Conservation (phyloP, 2,329 filamentous ascomycete genomes). For the Chaetomium sp. region DNA sequence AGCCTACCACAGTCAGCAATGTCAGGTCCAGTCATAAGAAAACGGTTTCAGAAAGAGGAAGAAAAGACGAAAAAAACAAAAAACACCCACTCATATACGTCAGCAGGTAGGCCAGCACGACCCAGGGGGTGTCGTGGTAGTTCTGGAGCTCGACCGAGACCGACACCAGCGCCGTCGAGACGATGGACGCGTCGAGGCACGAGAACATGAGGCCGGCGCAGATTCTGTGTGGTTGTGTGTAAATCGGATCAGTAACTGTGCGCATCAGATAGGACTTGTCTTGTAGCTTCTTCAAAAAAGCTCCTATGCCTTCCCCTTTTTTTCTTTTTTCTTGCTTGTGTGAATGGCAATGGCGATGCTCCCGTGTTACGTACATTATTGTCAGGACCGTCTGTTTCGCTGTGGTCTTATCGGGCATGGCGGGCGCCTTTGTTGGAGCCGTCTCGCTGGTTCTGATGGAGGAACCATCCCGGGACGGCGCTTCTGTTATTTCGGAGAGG, state of each 20-base stretch:
- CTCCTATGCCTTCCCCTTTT: too few relatives aligned
- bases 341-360: too few relatives aligned
- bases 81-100: constrained; percentile 54
- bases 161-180: constrained; percentile 60
- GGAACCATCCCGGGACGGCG: background rate
- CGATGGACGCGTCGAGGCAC: constrained; percentile 59
- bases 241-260: background rate
- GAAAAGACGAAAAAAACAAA: background rate
- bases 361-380: constrained; percentile 25
- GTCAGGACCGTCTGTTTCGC: constrained; percentile 28
- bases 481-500: constrained; percentile 29
- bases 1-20: constrained; percentile 43
- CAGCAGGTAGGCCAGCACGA: constrained; percentile 58
- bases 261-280: too few relatives aligned
- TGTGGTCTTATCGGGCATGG: background rate
- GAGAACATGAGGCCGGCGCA: constrained; percentile 59
- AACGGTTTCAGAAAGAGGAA: too few relatives aligned
- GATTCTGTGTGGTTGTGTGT: constrained; percentile 41
- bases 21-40: background rate
- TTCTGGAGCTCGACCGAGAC: constrained; percentile 56
- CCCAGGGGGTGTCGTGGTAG: constrained; percentile 57
- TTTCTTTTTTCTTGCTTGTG: too few relatives aligned
- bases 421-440: background rate
- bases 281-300: too few relatives aligned
- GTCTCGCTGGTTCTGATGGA: constrained; percentile 12